Percentiles rank a stretch among this genome's conserved stretches.
These are phyloP conservation scores for Boletus vinaceobasis DNA, from an alignment of 768 basidiomycete genomes.

Conservation along the genomic window DNA sequence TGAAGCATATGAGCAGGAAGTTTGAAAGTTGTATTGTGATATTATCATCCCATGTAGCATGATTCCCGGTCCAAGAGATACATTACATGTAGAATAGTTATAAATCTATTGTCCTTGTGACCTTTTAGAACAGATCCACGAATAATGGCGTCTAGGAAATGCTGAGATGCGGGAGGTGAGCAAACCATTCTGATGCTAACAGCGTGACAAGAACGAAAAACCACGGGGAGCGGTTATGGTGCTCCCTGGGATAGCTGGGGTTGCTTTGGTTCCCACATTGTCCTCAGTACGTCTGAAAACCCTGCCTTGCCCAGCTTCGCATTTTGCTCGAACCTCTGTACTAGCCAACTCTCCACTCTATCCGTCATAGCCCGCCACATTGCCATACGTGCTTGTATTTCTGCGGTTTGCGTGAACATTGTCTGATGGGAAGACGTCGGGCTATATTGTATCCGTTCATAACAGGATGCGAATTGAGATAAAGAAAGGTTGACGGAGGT, in stretches of 20 bases:
- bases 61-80: conserved; percentile 10
- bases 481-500: conserved; percentile 92
- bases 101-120: conserved; percentile 24
- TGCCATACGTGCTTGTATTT: conserved; percentile 79
- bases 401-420: conserved; percentile 83
- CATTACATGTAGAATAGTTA: conserved; percentile 28
- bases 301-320: conserved; percentile 85
- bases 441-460: conserved; percentile 84
- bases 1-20: conserved; percentile 73
- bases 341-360: conserved; percentile 80
- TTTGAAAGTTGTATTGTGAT: conserved; percentile 24
- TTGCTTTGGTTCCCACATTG: conserved; percentile 73
- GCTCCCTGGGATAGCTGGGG: conserved; percentile 33
- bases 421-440: conserved; percentile 67
- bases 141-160: conserved; percentile 22
- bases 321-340: conserved; percentile 88
- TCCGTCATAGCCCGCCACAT: conserved; percentile 81
- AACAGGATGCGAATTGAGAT: conserved; percentile 91
- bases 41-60: neutral
- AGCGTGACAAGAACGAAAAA: conserved; percentile 3
- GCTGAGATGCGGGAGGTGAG: conserved; percentile 4
- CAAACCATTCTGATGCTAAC: conserved; percentile 4
- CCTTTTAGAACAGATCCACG: conserved; percentile 26
- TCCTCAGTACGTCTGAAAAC: conserved; percentile 84
- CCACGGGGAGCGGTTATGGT: conserved; percentile 19